Conservation (phyloP, 2,329 filamentous ascomycete species). For the Pseudocercospora vitis region DNA sequence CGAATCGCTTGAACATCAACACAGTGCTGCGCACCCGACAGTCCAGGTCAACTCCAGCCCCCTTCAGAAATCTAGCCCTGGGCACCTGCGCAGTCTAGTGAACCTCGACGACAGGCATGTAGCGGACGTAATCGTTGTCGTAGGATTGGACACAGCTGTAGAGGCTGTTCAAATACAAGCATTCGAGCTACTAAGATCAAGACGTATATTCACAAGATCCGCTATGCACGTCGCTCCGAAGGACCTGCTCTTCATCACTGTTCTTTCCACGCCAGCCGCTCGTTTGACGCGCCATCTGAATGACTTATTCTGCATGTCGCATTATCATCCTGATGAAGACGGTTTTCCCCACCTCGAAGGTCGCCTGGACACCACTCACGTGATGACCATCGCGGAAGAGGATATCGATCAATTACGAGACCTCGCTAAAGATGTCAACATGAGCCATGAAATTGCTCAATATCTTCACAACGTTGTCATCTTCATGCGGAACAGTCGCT, state of each 20-base stretch:
- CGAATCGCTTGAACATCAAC: background rate
- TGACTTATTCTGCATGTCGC: conserved; percentile 83
- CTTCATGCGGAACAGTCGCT: conserved; percentile 84
- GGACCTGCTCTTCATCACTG: conserved; percentile 75
- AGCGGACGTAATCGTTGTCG: conserved; percentile 79
- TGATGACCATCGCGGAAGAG: conserved; percentile 22
- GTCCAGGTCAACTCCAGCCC: conserved; percentile 22
- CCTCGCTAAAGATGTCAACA: conserved; percentile 58
- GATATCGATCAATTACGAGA: conserved; percentile 61
- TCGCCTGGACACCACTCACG: conserved; percentile 39
- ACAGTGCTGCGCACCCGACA: conserved; percentile 9
- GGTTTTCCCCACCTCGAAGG: conserved; percentile 73
- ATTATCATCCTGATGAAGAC: conserved; percentile 73
- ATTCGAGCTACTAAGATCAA: conserved; percentile 73
- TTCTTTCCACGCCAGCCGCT: conserved; percentile 47
- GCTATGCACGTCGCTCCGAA: conserved; percentile 72
- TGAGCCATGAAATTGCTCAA: conserved; percentile 74
- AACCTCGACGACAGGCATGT: conserved; percentile 57
- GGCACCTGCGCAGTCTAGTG: conserved; percentile 14
- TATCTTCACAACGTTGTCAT: conserved; percentile 87
- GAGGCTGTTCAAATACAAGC: conserved; percentile 79
- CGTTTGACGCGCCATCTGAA: conserved; percentile 56
- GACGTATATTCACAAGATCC: conserved; percentile 73
- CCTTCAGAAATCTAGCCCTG: conserved; percentile 16
- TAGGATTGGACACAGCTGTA: conserved; percentile 73